Base-by-base conservation (phyloP, 192 early-diverging fungal species). In the Entrophospora sp. region DNA sequence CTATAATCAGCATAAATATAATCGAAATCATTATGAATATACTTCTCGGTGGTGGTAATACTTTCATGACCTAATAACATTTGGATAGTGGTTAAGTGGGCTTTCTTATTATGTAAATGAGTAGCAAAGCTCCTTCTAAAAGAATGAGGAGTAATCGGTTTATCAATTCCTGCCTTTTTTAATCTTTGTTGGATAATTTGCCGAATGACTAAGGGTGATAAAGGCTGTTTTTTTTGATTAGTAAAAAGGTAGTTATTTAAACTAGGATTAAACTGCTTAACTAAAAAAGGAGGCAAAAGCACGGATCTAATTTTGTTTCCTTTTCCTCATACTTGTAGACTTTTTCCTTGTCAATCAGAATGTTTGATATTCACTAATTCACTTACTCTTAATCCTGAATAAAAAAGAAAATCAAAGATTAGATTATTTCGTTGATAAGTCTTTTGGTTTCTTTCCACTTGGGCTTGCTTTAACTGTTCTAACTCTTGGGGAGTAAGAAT, bases 331-430 rank as follows among this genome's bases (percentile, higher is more conserved):
- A 51, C 48, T 51, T 22, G 48, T 51, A 51, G 18, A 51, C 48
- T 51, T 51, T 51, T 51, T 6, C 48, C 48, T 22, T 8, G 9
- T 25, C 48, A 51, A 51, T 51, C 48, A 22, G 12, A n/a, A 51
- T 51, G 20, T 7, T 22, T 8, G 18, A 51, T 51, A 51, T 51
- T 51, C 20, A 51, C 48, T 51, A 51, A 51, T 51, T 51, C 48
- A 51, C 48, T 51, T 10, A 51, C 48, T 51, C 48, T 51, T 22
- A 51, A 51, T 20, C 48, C 48, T 8, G 48, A 51, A 51, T 51
- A 51, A 51, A 51, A 51, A 51, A 51, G 48, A 51, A 51, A 51
- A 51, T 51, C 48, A 51, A 51, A 22, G 20, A 51, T 51, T 51
- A 51, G 20, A 22, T 51, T 51, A 51, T 51, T 51, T 51, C 48